phyloP scores from a whole-genome alignment of 2,329 filamentous ascomycete species.

The Cryphonectria radicalis region DNA sequence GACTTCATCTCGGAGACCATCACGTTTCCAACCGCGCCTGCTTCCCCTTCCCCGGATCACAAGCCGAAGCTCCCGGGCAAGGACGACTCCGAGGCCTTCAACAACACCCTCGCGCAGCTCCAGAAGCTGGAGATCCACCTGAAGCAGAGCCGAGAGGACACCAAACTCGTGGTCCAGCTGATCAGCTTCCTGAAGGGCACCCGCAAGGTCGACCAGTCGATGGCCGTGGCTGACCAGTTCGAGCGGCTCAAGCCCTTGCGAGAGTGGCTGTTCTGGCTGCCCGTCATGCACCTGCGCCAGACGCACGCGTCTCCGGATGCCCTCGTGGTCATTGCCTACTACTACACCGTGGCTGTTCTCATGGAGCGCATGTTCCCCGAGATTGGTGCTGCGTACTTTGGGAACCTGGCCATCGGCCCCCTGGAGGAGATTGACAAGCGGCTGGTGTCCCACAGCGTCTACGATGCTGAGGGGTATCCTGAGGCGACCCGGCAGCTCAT shows the following conservation, averaged over 20 bases:
- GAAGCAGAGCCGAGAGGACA: slow-evolving; percentile 71
- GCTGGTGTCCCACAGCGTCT: slow-evolving; percentile 70
- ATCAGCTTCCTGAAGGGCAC: slow-evolving; percentile 74
- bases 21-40: slow-evolving; percentile 70
- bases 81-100: slow-evolving; percentile 72
- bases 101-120: slow-evolving; percentile 69
- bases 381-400: slow-evolving; percentile 87
- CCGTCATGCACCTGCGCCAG: slow-evolving; percentile 79
- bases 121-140: slow-evolving; percentile 70
- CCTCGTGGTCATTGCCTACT: slow-evolving; percentile 83
- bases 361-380: slow-evolving; percentile 92
- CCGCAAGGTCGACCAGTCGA: slow-evolving; percentile 69
- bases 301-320: slow-evolving; percentile 76
- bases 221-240: slow-evolving; percentile 83
- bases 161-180: slow-evolving; percentile 69
- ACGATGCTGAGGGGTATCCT: slow-evolving; percentile 58
- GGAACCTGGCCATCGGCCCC: slow-evolving; percentile 75
- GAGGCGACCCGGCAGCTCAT: slow-evolving; percentile 63
- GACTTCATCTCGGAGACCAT: slow-evolving; percentile 82
- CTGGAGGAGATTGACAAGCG: slow-evolving; percentile 85
- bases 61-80: slow-evolving; percentile 66
- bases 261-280: slow-evolving; percentile 96
- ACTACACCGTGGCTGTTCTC: slow-evolving; percentile 85
- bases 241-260: slow-evolving; percentile 85
- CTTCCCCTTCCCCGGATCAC: slow-evolving; percentile 64